These are phyloP conservation scores for Amauroascus verrucosus DNA, from an alignment of 2,329 filamentous ascomycete species.

Conservation along the genomic window DNA sequence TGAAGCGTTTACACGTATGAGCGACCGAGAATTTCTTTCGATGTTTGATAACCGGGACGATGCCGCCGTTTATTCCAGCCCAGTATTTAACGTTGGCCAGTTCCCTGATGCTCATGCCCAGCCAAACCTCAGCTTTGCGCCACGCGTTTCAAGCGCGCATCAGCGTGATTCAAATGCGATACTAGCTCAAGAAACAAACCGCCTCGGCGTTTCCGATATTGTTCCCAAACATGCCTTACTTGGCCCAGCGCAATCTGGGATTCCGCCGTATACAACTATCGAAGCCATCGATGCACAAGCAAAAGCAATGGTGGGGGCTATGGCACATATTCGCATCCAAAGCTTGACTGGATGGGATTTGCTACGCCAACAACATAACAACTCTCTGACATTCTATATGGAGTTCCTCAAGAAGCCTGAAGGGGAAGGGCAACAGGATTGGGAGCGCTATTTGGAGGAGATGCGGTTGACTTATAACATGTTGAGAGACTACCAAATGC, in stretches of 20 bases:
- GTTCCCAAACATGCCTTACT: background rate
- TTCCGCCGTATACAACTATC: background rate
- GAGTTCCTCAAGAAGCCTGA: background rate
- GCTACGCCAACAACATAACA: constrained; percentile 4
- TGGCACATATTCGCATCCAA: constrained; percentile 3
- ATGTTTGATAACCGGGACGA: background rate
- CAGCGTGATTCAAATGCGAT: background rate
- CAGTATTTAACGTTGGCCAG: background rate
- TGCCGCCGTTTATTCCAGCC: background rate
- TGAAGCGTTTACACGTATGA: background rate
- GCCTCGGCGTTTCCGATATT: background rate
- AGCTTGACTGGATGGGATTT: background rate
- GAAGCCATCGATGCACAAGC: background rate
- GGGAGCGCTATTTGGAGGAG: constrained; percentile 6
- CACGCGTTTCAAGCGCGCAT: background rate
- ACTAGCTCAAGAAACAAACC: background rate
- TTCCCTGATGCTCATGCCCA: background rate
- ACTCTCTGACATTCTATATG: background rate
- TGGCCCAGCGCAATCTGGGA: background rate
- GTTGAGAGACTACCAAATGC: constrained; percentile 11
- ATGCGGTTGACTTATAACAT: constrained; percentile 8
- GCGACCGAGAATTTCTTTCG: background rate
- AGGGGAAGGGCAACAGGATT: background rate
- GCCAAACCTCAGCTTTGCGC: background rate
- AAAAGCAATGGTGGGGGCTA: background rate